Base-by-base conservation (phyloP, 2,329 filamentous ascomycete species). In the Fusarium compactum region DNA sequence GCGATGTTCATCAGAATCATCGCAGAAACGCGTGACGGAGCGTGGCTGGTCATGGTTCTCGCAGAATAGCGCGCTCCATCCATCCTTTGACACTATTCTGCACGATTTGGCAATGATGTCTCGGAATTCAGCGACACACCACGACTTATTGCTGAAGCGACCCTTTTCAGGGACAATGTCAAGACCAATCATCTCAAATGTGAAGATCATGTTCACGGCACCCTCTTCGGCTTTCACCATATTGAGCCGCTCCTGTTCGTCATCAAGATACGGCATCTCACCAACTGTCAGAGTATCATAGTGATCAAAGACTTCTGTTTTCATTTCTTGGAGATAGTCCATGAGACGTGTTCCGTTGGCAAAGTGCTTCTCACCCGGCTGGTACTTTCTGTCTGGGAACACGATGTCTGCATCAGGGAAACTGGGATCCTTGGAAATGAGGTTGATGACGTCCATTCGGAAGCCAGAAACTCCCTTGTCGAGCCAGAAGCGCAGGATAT, bases 401-500 rank as follows among this genome's bases (percentile, higher is more conserved):
- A 82, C 79, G 32, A 89, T 77, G 2, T 88, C 85, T 0, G 88
- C 89, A 69, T 91, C 88, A 1, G 85, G 86, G 58, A 89, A 87
- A 1, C 80, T 81, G 5, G 84, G 84, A 0, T 84, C 84, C 77
- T 93, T 93, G 76, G 87, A 90, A 76, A 91, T 91, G 80, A 91
- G 86, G 78, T 92, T 92, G 77, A 93, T 90, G 7, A 90, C 90
- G 73, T 93, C 91, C 80, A 93, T 87, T 11, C 91, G 86, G 82
- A 93, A 93, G 12, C 91, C 91, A 55, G 91, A 87, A 1, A 92
- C 89, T 5, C 92, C 92, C 32, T 87, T 87, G 54, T 92, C 83
- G 2, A 95, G 86, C 93, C 93, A 96, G 78, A 95, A 96, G 27
- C 87, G 85, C 86, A 95, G 91, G 15, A 91, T 85, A 27, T 90